Evolutionary conservation across 441 rosid genomes (phyloP), one percentile per base, ranked within the genome.

Genomic region (Omphalea diandra): DNA sequence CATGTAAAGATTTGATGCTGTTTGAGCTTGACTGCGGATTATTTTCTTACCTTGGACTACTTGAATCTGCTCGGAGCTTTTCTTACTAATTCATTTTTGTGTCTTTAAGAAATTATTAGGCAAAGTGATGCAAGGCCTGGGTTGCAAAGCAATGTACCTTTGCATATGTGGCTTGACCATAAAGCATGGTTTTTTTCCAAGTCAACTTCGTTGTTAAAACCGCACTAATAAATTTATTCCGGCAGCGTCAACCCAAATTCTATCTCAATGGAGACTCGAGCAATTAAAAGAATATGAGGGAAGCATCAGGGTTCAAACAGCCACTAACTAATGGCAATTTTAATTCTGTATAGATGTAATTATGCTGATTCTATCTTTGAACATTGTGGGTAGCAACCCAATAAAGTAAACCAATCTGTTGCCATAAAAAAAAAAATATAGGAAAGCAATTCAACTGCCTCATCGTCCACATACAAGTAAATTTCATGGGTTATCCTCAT

Each of bases 1-100:
- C 68, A 62, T 64, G 63, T 50, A 67, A 73, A 59, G 78, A 69
- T 60, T 27, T 7, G 29, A 26, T 71, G 62, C 9, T 68, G 70
- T 75, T 75, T 59, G 24, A 53, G 47, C 53, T 15, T 52, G 33
- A 2, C 2, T 9, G 22, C 43, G 54, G 43, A n/a, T n/a, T n/a
- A n/a, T n/a, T n/a, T 36, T 54, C 33, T 6, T 5, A 5, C 3
- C 62, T 0, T 1, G n/a, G 17, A 4, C 3, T 31, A 5, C 5
- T 18, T 2, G 15, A 40, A 40, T 40, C 44, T 40, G 15, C 9
- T 11, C 12, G 44, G 44, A 15, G 44, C 9, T 3, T 40, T 40
- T 40, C n/a, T n/a, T n/a, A n/a, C n/a, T n/a, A n/a, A n/a, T n/a
- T n/a, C n/a, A n/a, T n/a, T n/a, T n/a, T n/a, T n/a, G n/a, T n/a